Base-by-base conservation (phyloP, 1,139 yeast genomes). In the Pneumocystis jirovecii region DNA sequence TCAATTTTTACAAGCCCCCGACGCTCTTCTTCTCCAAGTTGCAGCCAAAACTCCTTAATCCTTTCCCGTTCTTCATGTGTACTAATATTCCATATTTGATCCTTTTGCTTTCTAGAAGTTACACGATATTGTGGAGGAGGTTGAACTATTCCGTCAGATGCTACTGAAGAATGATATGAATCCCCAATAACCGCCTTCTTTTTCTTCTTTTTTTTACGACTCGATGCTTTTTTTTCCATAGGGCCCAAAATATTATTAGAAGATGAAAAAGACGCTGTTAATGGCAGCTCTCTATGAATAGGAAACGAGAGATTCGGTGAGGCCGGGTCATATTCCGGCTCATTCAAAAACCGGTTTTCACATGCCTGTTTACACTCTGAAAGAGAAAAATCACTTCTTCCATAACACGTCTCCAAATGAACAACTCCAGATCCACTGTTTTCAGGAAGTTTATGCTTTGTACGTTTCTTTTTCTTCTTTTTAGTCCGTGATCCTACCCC, bases 41-140 rank as follows among this genome's bases (percentile, higher is more conserved):
- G 79, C 64, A 83, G 81, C 97, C 97, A 91, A 72, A 89, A 86
- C 64, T 79, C 76, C 67, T 80, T 81, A 67, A 87, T 77, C 64
- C 82, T 79, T 67, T 80, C 81, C 64, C 83, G 82, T 71, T 86
- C 87, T 70, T 83, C 86, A n/a, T 79, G 74, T 3, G 82, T 77
- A 59, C 81, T 77, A 64, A 83, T 82, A 70, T 83, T 84, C 88
- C 89, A 84, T 61, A 84, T 80, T 71, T 77, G 76, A 70, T 73
- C 80, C 68, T 69, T 66, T 63, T 45, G 34, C 56, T 66, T 67
- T 64, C 64, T 50, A 50, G 57, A 25, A 8, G n/a, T 4, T 8
- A 50, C n/a, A 12, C 57, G 57, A 25, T 29, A 50, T 25, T 50
- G 57, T 12, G n/a, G 17, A 10, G 57, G 29, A 2, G 57, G 34